Base-by-base conservation (phyloP, 2,329 filamentous ascomycete genomes). In the Pseudovirgaria hyperparasitica region DNA sequence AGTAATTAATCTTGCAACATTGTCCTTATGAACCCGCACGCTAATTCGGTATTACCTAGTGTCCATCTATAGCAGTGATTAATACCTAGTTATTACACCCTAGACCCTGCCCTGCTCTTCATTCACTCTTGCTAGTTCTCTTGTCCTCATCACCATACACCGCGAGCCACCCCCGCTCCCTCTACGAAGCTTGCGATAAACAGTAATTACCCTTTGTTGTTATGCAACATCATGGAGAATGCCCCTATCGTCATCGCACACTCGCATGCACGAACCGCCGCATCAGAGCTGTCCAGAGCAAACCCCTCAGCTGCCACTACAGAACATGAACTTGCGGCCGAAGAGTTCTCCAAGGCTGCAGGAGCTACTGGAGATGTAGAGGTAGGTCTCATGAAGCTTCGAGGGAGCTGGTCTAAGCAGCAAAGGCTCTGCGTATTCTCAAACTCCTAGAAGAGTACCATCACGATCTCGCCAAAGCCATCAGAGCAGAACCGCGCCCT, bases 391-490 rank as follows among this genome's bases (percentile, higher is more conserved):
- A n/a, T 11, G n/a, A 24, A 22, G n/a, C n/a, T n/a, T n/a, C n/a
- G n/a, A n/a, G n/a, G n/a, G n/a, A n/a, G n/a, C n/a, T n/a, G n/a
- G n/a, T n/a, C n/a, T n/a, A n/a, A n/a, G n/a, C n/a, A n/a, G n/a
- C n/a, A n/a, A n/a, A 93, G 64, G 87, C 86, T 9, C 58, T 92
- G 26, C 74, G 90, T 27, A 90, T 86, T 7, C 63, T 98, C 33
- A 72, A 70, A 38, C 69, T 96, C 3, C 74, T 98, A 31, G 84
- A 94, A 54, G 69, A 81, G 36, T 84, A 98, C 51, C 90, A 98
- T 51, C 72, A 75, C 39, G 76, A 74, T 35, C 74, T 96, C 9
- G 84, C 86, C 10, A 73, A 79, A 37, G 72, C 94, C 22, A 70
- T 96, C 37, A 78, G 78, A 45, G 70, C 78, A 22, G 76, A 81